Evolutionary conservation across 2,329 filamentous ascomycete genomes (phyloP).

Genomic region (Aspergillus hortae): DNA sequence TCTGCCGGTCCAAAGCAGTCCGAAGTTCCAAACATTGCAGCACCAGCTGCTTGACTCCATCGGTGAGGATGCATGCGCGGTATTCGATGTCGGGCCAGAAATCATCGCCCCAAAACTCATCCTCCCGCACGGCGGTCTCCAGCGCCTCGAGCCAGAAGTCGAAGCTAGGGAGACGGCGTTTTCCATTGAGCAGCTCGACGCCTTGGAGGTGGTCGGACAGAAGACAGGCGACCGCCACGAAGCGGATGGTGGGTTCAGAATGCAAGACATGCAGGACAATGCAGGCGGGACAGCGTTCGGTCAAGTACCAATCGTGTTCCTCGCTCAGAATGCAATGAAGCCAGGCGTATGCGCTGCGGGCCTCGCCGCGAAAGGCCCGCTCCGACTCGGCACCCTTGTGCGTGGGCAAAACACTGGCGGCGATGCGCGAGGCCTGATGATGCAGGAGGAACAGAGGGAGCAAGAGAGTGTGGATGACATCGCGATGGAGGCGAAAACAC

Average conservation of each 20-base stretch:
- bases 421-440: conserved; percentile 52
- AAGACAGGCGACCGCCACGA: conserved; percentile 40
- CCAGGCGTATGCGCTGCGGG: conserved; percentile 56
- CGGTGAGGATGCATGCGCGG: conserved; percentile 35
- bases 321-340: conserved; percentile 57
- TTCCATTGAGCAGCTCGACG: conserved; percentile 17
- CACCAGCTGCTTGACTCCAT: conserved; percentile 37
- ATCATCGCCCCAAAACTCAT: conserved; percentile 41
- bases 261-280: conserved; percentile 41
- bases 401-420: conserved; percentile 48
- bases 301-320: conserved; percentile 57
- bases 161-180: conserved; percentile 26
- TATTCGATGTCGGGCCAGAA: conserved; percentile 42
- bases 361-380: conserved; percentile 55
- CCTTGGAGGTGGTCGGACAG: conserved; percentile 34
- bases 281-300: conserved; percentile 52
- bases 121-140: conserved; percentile 38
- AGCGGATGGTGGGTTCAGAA: conserved; percentile 44
- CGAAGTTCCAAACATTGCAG: conserved; percentile 38
- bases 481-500: conserved; percentile 50
- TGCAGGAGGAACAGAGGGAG: conserved; percentile 57
- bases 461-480: conserved; percentile 57
- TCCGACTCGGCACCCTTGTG: conserved; percentile 52
- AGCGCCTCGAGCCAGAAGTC: conserved; percentile 38
- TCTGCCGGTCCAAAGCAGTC: conserved; percentile 21